A percentile compares a stretch with the other conserved stretches of the same genome.
phyloP scores from a whole-genome alignment of 2,329 filamentous ascomycete genomes.

The Aureobasidium sp. region DNA sequence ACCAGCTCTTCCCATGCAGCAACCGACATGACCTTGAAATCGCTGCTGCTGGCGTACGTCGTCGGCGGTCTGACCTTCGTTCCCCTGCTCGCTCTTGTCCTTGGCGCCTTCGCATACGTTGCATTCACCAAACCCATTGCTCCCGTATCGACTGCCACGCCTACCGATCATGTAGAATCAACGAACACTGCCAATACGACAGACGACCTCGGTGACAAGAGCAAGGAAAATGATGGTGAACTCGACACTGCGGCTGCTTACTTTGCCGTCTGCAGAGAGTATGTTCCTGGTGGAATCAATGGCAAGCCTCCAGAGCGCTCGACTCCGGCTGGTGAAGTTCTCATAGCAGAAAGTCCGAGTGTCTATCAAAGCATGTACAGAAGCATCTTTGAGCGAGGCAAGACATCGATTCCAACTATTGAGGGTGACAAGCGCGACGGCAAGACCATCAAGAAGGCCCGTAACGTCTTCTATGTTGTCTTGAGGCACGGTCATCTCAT shows the following conservation, averaged over 20 bases:
- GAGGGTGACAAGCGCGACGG: slow-evolving; percentile 45
- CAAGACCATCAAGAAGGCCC: slow-evolving; percentile 53
- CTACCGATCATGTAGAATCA: not conserved
- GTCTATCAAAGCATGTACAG: slow-evolving; percentile 98
- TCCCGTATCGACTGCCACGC: not conserved
- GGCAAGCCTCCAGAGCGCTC: slow-evolving; percentile 84
- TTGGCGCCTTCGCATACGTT: slow-evolving; percentile 62
- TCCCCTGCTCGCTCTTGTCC: slow-evolving; percentile 57
- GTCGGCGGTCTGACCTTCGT: slow-evolving; percentile 84
- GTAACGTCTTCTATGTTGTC: slow-evolving; percentile 91
- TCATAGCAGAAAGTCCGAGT: slow-evolving; percentile 64
- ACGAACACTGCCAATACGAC: slow-evolving; percentile 17
- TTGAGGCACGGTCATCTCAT: slow-evolving; percentile 89
- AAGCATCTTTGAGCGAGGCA: slow-evolving; percentile 76
- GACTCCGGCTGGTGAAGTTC: slow-evolving; percentile 71
- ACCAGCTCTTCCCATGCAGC: not conserved
- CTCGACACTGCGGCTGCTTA: slow-evolving; percentile 81
- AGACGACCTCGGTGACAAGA: slow-evolving; percentile 44
- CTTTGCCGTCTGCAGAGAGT: slow-evolving; percentile 92
- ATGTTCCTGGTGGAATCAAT: slow-evolving; percentile 84
- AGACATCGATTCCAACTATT: slow-evolving; percentile 51
- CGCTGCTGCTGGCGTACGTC: slow-evolving; percentile 69
- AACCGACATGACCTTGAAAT: slow-evolving; percentile 33
- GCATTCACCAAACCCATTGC: slow-evolving; percentile 47
- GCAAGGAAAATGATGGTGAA: slow-evolving; percentile 52